Percentiles rank a stretch among this genome's conserved stretches.
These are phyloP conservation scores for Acrocalymma vagum DNA, from an alignment of 2,329 filamentous ascomycete species.

Conservation along the genomic window DNA sequence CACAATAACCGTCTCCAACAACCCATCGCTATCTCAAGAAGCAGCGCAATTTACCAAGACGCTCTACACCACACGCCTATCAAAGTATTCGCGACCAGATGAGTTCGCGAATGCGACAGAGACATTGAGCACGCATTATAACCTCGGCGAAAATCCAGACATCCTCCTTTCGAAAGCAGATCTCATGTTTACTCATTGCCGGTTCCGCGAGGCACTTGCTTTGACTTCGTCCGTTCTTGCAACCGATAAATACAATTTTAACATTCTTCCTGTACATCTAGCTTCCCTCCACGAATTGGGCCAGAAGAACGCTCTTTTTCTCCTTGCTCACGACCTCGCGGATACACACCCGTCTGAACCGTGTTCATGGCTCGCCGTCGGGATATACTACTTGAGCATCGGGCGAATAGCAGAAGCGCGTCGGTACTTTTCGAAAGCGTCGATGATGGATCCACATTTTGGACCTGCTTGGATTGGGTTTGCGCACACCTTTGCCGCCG, in stretches of 20 bases:
- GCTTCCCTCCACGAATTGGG: slow-evolving; percentile 89
- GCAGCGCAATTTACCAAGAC: slow-evolving; percentile 94
- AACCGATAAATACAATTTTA: slow-evolving; percentile 88
- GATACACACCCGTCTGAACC: slow-evolving; percentile 92
- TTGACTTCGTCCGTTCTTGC: slow-evolving; percentile 85
- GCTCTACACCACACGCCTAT: slow-evolving; percentile 93
- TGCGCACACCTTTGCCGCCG: slow-evolving; percentile 95
- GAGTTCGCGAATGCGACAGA: slow-evolving; percentile 88
- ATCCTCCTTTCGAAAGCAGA: slow-evolving; percentile 90
- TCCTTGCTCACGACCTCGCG: slow-evolving; percentile 90
- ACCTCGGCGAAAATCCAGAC: slow-evolving; percentile 84
- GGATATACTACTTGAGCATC: slow-evolving; percentile 91
- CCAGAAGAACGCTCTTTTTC: slow-evolving; percentile 87
- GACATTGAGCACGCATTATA: slow-evolving; percentile 92
- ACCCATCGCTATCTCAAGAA: slow-evolving; percentile 77
- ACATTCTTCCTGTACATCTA: slow-evolving; percentile 87
- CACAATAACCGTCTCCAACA: slow-evolving; percentile 72
- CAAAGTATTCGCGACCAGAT: slow-evolving; percentile 89
- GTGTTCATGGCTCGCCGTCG: slow-evolving; percentile 92
- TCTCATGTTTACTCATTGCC: slow-evolving; percentile 91
- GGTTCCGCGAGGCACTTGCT: slow-evolving; percentile 84
- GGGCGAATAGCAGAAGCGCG: slow-evolving; percentile 91
- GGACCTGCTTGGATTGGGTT: slow-evolving; percentile 99
- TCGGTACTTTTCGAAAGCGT: slow-evolving; percentile 96
- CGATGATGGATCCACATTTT: slow-evolving; percentile 97